Base-by-base conservation (phyloP, 2,329 filamentous ascomycete genomes). In the Knoxdaviesia capensis region DNA sequence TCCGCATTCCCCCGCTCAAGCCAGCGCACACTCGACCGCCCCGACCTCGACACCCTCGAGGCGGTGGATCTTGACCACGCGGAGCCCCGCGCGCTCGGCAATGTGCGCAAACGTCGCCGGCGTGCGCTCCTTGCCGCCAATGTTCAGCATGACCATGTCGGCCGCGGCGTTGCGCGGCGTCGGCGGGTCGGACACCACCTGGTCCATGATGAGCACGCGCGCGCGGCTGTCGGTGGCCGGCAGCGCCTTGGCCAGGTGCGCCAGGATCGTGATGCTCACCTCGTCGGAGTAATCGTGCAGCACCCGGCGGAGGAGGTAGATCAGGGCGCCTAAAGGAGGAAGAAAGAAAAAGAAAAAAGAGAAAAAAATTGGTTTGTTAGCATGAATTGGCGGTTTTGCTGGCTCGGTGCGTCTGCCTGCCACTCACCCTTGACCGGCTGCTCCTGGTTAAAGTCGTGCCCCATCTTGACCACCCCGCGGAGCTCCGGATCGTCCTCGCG, bases 201-300 rank as follows among this genome's bases (percentile, higher is more conserved):
- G 48, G 45, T 59, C 58, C 8, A 54, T 49, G 11, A 60, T 52
- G 6, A 59, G 49, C 1, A 60, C 46, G 7, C 41, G 36, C 20
- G 37, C 39, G n/a, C 49, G 51, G 46, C 56, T 59, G 41, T 60
- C 55, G 29, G 34, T 43, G 30, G 36, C 29, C 20, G 20, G 20
- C 11, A 43, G 10, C 9, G 11, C 41, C 11, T 31, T 33, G 33
- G 39, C 39, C 4, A 59, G 41, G 6, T 50, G 50, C 37, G 49
- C 41, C 8, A 62, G 48, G 2, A 61, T 59, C 20, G 48, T 41
- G 1, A 54, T 50, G 32, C 39, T 29, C 32, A 35, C 36, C 32
- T 52, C 49, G 40, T 61, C 57, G 29, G 53, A 47, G 44, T 59
- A 61, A 43, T 62, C 55, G 44, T 62, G 59, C 1, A 62, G 52